These are phyloP conservation scores for Aspergillus tamarii DNA, from an alignment of 2,329 filamentous ascomycete species.

Conservation along the genomic window DNA sequence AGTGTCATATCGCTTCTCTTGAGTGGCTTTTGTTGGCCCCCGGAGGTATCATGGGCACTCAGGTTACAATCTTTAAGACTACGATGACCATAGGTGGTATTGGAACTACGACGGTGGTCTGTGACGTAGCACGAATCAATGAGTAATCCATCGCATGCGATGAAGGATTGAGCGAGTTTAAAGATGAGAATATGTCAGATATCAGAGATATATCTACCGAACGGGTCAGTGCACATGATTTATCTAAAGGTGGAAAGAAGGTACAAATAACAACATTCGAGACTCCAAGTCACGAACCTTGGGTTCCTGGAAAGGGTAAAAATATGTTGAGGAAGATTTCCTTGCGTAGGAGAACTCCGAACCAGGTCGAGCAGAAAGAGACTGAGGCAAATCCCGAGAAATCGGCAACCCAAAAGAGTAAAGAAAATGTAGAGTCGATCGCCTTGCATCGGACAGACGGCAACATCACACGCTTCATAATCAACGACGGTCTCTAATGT, in stretches of 20 bases:
- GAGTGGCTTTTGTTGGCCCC: not conserved
- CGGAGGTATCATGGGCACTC: constrained; percentile 15
- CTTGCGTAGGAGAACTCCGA: not conserved
- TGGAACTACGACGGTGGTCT: not conserved
- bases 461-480: not conserved
- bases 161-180: not conserved
- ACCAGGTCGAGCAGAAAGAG: not conserved
- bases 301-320: not conserved
- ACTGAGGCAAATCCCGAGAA: not conserved
- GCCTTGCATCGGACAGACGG: not conserved
- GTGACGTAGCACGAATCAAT: not conserved
- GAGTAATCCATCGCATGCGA: not conserved
- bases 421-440: not conserved
- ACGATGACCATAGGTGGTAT: constrained; percentile 15
- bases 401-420: not conserved
- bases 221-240: not conserved
- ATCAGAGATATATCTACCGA: not conserved
- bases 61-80: constrained; percentile 15
- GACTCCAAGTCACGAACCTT: not conserved
- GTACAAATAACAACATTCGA: not conserved
- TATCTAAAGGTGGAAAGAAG: not conserved
- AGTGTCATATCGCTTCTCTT: constrained; percentile 10
- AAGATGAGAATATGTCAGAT: not conserved
- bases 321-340: not conserved
- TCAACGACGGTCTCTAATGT: not conserved